Evolutionary conservation across 257 asterid species (phyloP).

Genomic region (Rubia yunnanensis): DNA sequence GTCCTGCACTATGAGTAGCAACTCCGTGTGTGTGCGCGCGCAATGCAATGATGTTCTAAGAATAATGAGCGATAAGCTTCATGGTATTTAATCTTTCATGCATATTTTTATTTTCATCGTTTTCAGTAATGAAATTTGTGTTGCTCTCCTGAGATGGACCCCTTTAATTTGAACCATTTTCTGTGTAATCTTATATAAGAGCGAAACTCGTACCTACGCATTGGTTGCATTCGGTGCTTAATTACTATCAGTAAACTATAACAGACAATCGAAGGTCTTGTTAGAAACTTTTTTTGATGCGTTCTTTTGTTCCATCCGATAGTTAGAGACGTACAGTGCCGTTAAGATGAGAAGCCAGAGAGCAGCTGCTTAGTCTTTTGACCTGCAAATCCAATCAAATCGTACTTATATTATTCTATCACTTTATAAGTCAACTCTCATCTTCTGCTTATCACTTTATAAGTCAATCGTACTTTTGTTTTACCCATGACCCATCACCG

Average conservation of each 20-base stretch:
- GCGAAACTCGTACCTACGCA: not conserved
- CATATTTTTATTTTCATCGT: too few relatives aligned
- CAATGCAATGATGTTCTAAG: not conserved
- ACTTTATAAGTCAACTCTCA: not conserved
- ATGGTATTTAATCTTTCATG: too few relatives aligned
- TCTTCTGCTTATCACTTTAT: not conserved
- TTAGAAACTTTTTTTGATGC: not conserved
- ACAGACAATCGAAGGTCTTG: not conserved
- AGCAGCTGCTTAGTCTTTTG: not conserved
- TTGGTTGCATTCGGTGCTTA: too few relatives aligned
- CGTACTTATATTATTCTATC: not conserved
- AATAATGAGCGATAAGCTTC: not conserved
- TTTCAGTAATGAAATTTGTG: not conserved
- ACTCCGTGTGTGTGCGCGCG: not conserved
- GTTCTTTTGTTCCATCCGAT: not conserved
- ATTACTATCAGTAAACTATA: too few relatives aligned
- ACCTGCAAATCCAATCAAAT: not conserved
- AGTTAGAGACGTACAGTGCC: not conserved
- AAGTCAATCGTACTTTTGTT: too few relatives aligned
- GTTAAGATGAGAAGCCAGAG: not conserved
- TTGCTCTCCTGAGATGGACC: too few relatives aligned
- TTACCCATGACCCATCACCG: too few relatives aligned
- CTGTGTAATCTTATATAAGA: not conserved
- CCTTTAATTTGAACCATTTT: not conserved
- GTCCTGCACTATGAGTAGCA: not conserved